Evolutionary conservation across 441 rosid genomes (phyloP).

Genomic region (Geranium incanum): DNA sequence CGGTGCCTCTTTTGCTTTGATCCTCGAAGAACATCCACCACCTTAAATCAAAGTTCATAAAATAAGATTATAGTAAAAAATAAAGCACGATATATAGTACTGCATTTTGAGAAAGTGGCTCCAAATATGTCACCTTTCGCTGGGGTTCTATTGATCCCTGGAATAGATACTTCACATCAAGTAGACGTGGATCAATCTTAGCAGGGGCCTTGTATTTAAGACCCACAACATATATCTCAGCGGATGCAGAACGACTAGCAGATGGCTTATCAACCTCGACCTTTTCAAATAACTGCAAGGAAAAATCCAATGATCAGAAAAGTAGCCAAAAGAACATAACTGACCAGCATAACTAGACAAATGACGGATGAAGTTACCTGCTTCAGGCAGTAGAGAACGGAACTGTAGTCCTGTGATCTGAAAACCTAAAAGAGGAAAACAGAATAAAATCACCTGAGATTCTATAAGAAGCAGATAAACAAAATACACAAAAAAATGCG

Average conservation of each 20-base stretch:
- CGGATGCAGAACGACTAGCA: constrained; percentile 84
- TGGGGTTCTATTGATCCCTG: constrained; percentile 58
- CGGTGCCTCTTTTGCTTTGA: constrained; percentile 75
- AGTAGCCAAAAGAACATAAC: neutral
- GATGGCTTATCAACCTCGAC: constrained; percentile 87
- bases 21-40: constrained; percentile 62
- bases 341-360: neutral
- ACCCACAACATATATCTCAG: constrained; percentile 75
- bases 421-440: constrained; percentile 42
- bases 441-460: constrained; percentile 6
- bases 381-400: constrained; percentile 65
- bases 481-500: no score
- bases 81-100: neutral
- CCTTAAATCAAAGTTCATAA: constrained; percentile 34
- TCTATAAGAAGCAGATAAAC: neutral
- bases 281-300: constrained; percentile 68
- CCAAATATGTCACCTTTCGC: constrained; percentile 36
- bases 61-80: constrained; percentile 10
- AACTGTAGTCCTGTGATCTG: constrained; percentile 83
- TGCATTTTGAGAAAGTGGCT: neutral
- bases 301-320: constrained; percentile 11
- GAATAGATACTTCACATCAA: constrained; percentile 67
- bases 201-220: constrained; percentile 81
- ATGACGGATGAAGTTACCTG: constrained; percentile 39
- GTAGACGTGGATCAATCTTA: constrained; percentile 79